Conservation (phyloP, 768 basidiomycete genomes). For the Gymnopilus dilepis region DNA sequence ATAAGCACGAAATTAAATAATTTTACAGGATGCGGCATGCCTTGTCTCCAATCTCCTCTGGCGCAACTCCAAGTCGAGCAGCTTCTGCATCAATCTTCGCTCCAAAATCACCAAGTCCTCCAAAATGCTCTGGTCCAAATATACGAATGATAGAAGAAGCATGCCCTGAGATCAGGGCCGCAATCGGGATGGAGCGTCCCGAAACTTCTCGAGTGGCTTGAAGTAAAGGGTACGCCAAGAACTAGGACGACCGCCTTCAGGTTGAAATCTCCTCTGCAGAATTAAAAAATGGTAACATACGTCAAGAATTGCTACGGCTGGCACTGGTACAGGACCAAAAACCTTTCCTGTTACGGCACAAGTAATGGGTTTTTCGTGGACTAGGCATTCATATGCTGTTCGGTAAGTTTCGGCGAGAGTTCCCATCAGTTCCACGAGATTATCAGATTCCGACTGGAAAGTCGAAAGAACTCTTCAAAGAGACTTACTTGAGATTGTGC, state of each 20-base stretch:
- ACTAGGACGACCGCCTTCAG: neutral
- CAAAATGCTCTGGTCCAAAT: slow-evolving; percentile 3
- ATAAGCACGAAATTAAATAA: neutral
- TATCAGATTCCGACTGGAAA: neutral
- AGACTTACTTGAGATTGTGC: neutral
- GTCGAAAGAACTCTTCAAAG: neutral
- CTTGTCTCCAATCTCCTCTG: slow-evolving; percentile 7
- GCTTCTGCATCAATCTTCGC: slow-evolving; percentile 13
- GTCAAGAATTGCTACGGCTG: neutral
- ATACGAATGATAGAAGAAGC: slow-evolving; percentile 2
- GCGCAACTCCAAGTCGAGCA: neutral
- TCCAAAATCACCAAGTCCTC: slow-evolving; percentile 10
- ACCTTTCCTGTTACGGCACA: neutral
- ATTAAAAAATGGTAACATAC: neutral
- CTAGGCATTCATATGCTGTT: neutral
- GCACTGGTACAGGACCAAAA: neutral
- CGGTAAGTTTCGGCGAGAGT: neutral
- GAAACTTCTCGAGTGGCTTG: slow-evolving; percentile 6
- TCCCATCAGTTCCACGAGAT: neutral
- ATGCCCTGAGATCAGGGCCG: slow-evolving; percentile 4
- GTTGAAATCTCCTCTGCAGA: neutral
- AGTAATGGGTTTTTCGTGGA: neutral
- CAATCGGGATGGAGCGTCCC: slow-evolving; percentile 7
- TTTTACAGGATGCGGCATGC: neutral
- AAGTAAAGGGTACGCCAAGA: neutral